Evolutionary conservation across 768 basidiomycete species (phyloP), one percentile per base, ranked within the genome.

Genomic region (Amanita jacksonii): DNA sequence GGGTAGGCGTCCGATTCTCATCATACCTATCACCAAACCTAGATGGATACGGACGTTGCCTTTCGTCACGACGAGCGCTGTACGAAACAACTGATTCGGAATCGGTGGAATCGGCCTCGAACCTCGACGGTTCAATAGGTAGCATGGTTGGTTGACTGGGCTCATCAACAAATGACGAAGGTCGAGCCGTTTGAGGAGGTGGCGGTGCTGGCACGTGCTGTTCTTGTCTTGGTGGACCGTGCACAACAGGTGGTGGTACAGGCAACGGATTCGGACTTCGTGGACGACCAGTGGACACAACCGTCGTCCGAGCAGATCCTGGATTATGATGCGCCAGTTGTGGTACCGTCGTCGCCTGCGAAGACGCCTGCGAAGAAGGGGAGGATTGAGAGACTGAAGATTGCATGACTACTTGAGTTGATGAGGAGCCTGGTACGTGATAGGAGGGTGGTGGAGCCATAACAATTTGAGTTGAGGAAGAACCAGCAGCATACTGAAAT

Each of bases 41-140:
- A 39, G 53, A 50, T 41, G 12, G 19, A 6, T 35, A 53, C 60
- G 52, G 48, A 50, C 51, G 40, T 15, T 53, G 48, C 10, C 51
- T 51, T 15, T 55, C 49, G 13, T 49, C 32, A 22, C 54, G 56
- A 22, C 59, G 60, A 45, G 49, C 49, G 35, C 57, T 54, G 46
- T 10, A 25, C 6, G 34, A 27, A 51, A 57, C 50, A 12, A 68
- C 53, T 24, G 69, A 61, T 49, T 76, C 71, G 3, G 66, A 66
- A 49, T 73, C 77, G 20, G 67, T 65, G 4, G 60, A 68, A 50
- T 72, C 66, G 35, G 62, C 71, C 20, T 72, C 77, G 54, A 66
- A 74, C 54, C 66, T 64, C 15, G 67, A 68, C 27, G 82, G 83
- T 59, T 86, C 77, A 10, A 83, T 59, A n/a, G 84, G 81, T 65